Conservation (phyloP, 768 basidiomycete species). For the Paxillus involutus region DNA sequence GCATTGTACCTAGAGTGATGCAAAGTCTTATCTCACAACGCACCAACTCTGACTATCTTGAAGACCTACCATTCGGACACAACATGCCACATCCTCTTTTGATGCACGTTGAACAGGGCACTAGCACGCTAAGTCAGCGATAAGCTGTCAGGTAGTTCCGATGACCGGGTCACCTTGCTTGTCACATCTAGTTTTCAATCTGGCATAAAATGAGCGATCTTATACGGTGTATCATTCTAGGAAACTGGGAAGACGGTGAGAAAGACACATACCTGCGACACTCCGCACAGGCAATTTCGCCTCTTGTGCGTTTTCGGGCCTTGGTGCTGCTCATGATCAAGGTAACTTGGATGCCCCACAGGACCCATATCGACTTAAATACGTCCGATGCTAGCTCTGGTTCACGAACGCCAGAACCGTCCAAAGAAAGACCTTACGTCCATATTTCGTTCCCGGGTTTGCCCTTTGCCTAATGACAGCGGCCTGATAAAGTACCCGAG, state of each 20-base stretch:
- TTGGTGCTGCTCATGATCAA: constrained; percentile 14
- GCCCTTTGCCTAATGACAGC: neutral
- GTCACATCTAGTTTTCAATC: constrained; percentile 29
- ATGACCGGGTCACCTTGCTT: constrained; percentile 14
- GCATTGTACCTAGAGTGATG: constrained; percentile 42
- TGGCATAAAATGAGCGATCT: constrained; percentile 3
- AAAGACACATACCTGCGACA: constrained; percentile 24
- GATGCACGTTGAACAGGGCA: constrained; percentile 43
- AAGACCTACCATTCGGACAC: constrained; percentile 49
- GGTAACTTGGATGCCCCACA: neutral
- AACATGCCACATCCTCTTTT: constrained; percentile 47
- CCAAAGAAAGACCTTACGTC: too few species aligned
- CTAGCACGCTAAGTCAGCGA: constrained; percentile 11
- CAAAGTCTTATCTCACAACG: neutral
- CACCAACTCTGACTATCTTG: neutral
- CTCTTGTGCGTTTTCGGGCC: constrained; percentile 22
- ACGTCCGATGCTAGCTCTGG: neutral
- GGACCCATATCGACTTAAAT: constrained; percentile 1
- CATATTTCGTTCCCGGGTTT: neutral
- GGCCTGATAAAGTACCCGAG: neutral
- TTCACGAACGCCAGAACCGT: too few species aligned
- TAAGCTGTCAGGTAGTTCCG: neutral
- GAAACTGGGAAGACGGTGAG: neutral
- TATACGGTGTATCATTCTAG: neutral
- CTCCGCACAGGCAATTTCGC: constrained; percentile 33